Percentiles rank a stretch among this genome's conserved stretches.
These are phyloP conservation scores for Stylosanthes scabra DNA, from an alignment of 331 rosid species.

Conservation along the genomic window DNA sequence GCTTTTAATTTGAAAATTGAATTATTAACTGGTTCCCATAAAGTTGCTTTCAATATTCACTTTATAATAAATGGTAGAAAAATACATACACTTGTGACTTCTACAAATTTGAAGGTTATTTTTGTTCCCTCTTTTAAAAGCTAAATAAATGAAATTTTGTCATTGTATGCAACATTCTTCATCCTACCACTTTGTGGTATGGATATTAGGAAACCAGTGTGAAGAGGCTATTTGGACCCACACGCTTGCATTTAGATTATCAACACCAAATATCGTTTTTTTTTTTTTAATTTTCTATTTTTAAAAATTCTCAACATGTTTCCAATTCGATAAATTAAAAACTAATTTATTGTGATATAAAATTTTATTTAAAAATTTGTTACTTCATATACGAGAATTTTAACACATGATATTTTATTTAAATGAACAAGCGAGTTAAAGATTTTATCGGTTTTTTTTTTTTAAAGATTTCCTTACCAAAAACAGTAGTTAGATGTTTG, in stretches of 20 bases:
- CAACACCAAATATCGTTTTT: slow-evolving; percentile 7
- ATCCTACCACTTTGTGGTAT: slow-evolving; percentile 29
- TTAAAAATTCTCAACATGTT: no score
- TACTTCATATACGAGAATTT: no score
- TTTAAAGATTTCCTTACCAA: slow-evolving; percentile 35
- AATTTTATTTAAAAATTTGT: no score
- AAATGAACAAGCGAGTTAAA: no score
- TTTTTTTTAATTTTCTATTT: no score
- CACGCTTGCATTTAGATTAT: slow-evolving; percentile 46
- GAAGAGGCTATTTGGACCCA: slow-evolving; percentile 49
- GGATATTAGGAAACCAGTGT: slow-evolving; percentile 45
- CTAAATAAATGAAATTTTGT: background rate
- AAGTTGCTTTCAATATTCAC: background rate
- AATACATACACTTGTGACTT: slow-evolving; percentile 27
- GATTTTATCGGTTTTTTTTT: no score
- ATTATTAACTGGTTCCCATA: slow-evolving; percentile 35
- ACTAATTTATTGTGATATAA: no score
- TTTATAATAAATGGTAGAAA: background rate
- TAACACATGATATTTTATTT: no score
- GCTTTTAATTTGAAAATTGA: slow-evolving; percentile 32
- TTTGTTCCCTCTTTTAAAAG: background rate
- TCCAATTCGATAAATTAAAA: no score
- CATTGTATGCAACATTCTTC: slow-evolving; percentile 23
- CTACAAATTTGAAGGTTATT: slow-evolving; percentile 15
- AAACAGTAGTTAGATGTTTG: slow-evolving; percentile 36